A percentile compares a stretch with the other conserved stretches of the same genome.
phyloP scores from a whole-genome alignment of 106 monocot genomes.

The Posidonia australis region DNA sequence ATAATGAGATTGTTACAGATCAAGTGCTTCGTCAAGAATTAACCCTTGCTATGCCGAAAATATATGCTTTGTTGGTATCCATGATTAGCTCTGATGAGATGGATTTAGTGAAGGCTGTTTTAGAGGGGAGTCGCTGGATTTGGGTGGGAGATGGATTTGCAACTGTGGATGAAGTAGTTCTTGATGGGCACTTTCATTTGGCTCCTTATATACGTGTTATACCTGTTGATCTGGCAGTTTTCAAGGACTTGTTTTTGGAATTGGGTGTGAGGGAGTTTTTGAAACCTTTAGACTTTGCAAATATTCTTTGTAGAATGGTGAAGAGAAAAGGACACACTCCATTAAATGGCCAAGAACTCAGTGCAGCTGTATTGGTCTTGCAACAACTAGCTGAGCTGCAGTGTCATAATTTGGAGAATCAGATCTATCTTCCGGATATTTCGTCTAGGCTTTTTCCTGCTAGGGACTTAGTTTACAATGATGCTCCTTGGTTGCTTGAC shows the following conservation, averaged over 20 bases:
- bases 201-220: conserved; percentile 96
- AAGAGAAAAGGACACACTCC: conserved; percentile 43
- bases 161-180: conserved; percentile 80
- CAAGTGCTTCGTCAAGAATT: conserved; percentile 76
- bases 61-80: conserved; percentile 62
- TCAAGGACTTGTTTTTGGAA: conserved; percentile 79
- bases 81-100: conserved; percentile 92
- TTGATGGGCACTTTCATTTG: conserved; percentile 84
- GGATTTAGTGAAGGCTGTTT: conserved; percentile 93
- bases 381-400: conserved; percentile 74
- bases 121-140: conserved; percentile 93
- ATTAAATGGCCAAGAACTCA: conserved; percentile 63
- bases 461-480: conserved; percentile 88
- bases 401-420: conserved; percentile 43
- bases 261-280: conserved; percentile 67
- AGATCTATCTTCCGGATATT: conserved; percentile 69
- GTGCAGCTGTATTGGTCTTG: conserved; percentile 43
- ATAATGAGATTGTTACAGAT: conserved; percentile 89
- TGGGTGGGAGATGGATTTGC: conserved; percentile 99
- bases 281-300: conserved; percentile 71
- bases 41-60: conserved; percentile 77
- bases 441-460: conserved; percentile 57
- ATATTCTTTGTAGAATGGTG: conserved; percentile 78
- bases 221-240: conserved; percentile 92
- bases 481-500: conserved; percentile 96